A percentile compares a stretch with the other conserved stretches of the same genome.
Conservation (phyloP, 2,329 filamentous ascomycete species). For the Dothidotthia symphoricarpi region DNA sequence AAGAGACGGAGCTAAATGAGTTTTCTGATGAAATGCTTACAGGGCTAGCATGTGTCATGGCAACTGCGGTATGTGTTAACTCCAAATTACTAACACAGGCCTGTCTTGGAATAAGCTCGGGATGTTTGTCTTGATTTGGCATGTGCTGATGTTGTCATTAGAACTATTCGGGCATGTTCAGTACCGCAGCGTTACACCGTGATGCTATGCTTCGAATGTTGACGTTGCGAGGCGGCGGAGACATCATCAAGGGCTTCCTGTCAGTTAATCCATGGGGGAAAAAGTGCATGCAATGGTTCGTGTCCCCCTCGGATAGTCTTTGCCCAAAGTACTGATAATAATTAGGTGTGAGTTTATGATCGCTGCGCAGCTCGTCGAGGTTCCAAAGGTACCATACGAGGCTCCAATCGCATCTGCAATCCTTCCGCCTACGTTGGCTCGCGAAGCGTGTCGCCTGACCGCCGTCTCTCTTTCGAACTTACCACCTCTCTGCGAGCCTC, state of each 20-base stretch:
- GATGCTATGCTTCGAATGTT: slow-evolving; percentile 20
- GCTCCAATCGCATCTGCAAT: not conserved
- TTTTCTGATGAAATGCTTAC: slow-evolving; percentile 17
- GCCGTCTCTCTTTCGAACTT: slow-evolving; percentile 10
- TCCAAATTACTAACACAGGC: not conserved
- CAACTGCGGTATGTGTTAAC: slow-evolving; percentile 16
- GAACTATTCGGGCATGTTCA: slow-evolving; percentile 18
- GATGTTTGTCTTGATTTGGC: too few relatives aligned
- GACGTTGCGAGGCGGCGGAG: slow-evolving; percentile 15
- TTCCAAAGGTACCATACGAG: slow-evolving; percentile 15
- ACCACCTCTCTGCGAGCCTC: slow-evolving; percentile 9
- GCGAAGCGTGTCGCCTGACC: slow-evolving; percentile 11
- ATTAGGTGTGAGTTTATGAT: slow-evolving; percentile 25
- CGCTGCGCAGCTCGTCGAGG: slow-evolving; percentile 13
- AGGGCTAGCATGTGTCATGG: slow-evolving; percentile 18
- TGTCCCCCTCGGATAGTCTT: not conserved
- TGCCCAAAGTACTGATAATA: not conserved
- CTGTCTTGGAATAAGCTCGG: too few relatives aligned
- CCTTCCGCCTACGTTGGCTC: slow-evolving; percentile 7
- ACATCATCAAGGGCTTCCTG: slow-evolving; percentile 13
- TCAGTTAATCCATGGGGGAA: slow-evolving; percentile 10
- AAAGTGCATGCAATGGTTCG: slow-evolving; percentile 21
- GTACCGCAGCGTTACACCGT: slow-evolving; percentile 17
- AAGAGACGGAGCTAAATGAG: slow-evolving; percentile 8
- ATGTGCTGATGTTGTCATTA: not conserved